phyloP scores from a whole-genome alignment of 208 protist genomes.

The Trypanosoma scelopori region DNA sequence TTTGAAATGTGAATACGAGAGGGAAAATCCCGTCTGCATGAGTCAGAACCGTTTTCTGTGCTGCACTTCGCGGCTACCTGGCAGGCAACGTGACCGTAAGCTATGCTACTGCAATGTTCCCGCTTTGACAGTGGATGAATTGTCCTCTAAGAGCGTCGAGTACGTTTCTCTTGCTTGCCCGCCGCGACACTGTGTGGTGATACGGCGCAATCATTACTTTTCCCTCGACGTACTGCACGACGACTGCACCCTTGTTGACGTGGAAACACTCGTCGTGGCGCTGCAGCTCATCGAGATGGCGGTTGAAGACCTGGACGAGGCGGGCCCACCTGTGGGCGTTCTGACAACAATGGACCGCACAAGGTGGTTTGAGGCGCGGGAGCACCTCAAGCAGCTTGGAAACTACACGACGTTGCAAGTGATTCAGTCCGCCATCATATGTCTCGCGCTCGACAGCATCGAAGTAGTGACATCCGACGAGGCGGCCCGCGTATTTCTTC shows the following conservation, averaged over 20 bases:
- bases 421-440: slow-evolving; percentile 44
- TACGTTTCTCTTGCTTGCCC: slow-evolving; percentile 25
- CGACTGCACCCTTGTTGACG: slow-evolving; percentile 1
- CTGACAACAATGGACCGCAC: slow-evolving; percentile 37
- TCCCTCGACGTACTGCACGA: slow-evolving; percentile 17
- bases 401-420: slow-evolving; percentile 28
- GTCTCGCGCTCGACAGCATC: slow-evolving; percentile 32
- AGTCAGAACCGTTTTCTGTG: slow-evolving; percentile 42
- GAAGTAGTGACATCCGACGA: slow-evolving; percentile 27
- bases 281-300: slow-evolving; percentile 17
- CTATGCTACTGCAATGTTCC: slow-evolving; percentile 32
- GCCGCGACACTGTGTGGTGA: slow-evolving; percentile 33
- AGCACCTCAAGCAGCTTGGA: slow-evolving; percentile 30
- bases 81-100: slow-evolving; percentile 30
- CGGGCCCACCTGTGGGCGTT: slow-evolving; percentile 35
- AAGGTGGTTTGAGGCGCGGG: slow-evolving; percentile 32
- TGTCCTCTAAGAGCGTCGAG: slow-evolving; percentile 31
- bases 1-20: slow-evolving; percentile 32
- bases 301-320: slow-evolving; percentile 6
- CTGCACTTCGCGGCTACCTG: slow-evolving; percentile 34
- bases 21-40: slow-evolving; percentile 42
- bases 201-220: slow-evolving; percentile 34
- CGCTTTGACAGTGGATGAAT: slow-evolving; percentile 28
- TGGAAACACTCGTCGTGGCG: slow-evolving; percentile 24
- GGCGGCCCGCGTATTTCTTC: slow-evolving; percentile 37